Conservation (phyloP, 1,139 yeast species). For the Pichia sp. region DNA sequence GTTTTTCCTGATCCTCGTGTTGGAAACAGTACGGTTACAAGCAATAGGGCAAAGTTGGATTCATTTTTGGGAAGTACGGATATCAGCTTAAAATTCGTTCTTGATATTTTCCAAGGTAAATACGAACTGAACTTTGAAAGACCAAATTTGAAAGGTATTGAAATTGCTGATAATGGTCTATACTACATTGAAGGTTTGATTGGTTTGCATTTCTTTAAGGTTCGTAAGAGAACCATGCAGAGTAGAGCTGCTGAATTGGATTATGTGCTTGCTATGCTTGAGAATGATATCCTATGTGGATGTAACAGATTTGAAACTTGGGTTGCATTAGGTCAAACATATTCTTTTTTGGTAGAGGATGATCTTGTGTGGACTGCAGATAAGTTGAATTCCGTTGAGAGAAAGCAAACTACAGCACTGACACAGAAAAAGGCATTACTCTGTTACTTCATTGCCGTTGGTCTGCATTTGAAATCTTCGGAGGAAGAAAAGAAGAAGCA, state of each 20-base stretch:
- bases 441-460: conserved; percentile 79
- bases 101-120: conserved; percentile 59
- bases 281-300: conserved; percentile 64
- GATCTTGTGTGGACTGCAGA: conserved; percentile 92
- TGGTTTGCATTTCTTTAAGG: conserved; percentile 61
- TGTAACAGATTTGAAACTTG: conserved; percentile 79
- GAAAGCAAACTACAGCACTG: conserved; percentile 60
- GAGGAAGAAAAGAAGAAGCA: conserved; percentile 24
- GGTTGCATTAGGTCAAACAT: conserved; percentile 81
- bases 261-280: conserved; percentile 63
- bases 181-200: conserved; percentile 73
- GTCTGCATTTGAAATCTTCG: conserved; percentile 37
- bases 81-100: conserved; percentile 49
- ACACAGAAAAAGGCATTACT: conserved; percentile 69
- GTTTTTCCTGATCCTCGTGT: conserved; percentile 67
- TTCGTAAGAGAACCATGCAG: conserved; percentile 71
- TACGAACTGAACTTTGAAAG: conserved; percentile 39
- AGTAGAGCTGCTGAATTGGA: conserved; percentile 82
- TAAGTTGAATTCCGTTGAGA: conserved; percentile 63
- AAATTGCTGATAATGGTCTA: conserved; percentile 53
- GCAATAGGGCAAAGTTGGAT: conserved; percentile 47
- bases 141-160: conserved; percentile 35
- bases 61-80: conserved; percentile 49
- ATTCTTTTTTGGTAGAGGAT: conserved; percentile 78
- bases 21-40: conserved; percentile 35